Conservation (phyloP, 495 filamentous ascomycete genomes). For the Hypoxylon perforatum region DNA sequence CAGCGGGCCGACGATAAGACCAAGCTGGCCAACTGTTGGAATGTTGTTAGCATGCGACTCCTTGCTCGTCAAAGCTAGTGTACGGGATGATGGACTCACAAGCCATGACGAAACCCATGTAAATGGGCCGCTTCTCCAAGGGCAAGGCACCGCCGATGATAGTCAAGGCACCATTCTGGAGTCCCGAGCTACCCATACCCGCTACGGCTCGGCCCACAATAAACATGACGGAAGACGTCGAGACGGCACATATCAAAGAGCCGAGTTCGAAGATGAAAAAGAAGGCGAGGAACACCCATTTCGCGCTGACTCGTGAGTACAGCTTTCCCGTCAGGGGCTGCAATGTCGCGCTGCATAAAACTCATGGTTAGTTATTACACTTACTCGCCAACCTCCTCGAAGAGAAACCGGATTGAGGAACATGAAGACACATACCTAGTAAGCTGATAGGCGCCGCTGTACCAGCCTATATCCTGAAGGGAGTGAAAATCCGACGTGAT, state of each 20-base stretch:
- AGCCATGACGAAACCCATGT: conserved; percentile 41
- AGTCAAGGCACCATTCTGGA: conserved; percentile 64
- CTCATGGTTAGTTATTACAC: conserved; percentile 21
- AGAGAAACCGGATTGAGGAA: not conserved
- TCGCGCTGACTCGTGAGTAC: conserved; percentile 58
- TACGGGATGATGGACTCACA: conserved; percentile 24
- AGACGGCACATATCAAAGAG: conserved; percentile 64
- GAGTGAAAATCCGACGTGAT: conserved; percentile 60
- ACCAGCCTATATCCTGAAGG: conserved; percentile 64
- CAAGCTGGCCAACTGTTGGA: conserved; percentile 46
- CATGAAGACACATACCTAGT: conserved; percentile 48
- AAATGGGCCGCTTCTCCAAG: conserved; percentile 55
- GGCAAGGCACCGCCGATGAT: conserved; percentile 62
- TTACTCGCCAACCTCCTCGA: not conserved
- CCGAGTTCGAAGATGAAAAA: conserved; percentile 63
- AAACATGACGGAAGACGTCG: conserved; percentile 60
- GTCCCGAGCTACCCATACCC: conserved; percentile 59
- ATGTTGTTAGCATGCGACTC: conserved; percentile 2
- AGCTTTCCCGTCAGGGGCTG: conserved; percentile 64
- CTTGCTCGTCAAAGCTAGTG: not conserved
- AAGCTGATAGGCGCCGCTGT: conserved; percentile 52
- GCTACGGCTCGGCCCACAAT: conserved; percentile 67
- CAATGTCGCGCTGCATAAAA: conserved; percentile 47
- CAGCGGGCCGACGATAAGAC: conserved; percentile 60
- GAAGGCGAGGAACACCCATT: conserved; percentile 58